Evolutionary conservation across 257 asterid species (phyloP).

Genomic region (Capsicum chinense): DNA sequence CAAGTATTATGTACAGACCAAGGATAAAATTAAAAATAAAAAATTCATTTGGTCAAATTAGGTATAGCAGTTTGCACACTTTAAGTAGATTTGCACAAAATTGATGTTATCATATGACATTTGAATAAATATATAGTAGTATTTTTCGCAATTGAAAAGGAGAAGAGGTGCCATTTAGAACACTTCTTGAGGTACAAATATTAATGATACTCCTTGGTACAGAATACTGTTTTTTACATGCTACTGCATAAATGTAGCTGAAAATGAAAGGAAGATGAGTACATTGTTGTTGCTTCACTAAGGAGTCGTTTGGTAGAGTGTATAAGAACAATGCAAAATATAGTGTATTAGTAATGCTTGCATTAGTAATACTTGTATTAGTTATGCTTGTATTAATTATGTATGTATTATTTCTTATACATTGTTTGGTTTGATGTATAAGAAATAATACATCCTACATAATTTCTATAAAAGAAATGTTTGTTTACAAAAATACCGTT

Average conservation of each 20-base stretch:
- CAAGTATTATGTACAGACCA: neutral
- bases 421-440: no score
- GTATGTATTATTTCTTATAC: no score
- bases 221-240: neutral
- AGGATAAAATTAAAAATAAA: neutral
- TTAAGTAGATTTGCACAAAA: neutral
- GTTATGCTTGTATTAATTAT: no score
- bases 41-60: neutral
- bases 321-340: no score
- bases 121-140: neutral
- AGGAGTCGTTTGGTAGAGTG: neutral
- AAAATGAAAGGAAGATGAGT: neutral
- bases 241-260: neutral
- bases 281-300: slow-evolving; percentile 6
- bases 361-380: no score
- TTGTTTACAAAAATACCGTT: no score
- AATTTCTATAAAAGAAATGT: no score
- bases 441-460: no score
- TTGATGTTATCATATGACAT: neutral
- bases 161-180: slow-evolving; percentile 5
- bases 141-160: neutral
- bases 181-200: neutral
- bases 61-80: neutral
- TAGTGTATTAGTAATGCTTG: no score
- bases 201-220: neutral